Conservation (phyloP, 495 filamentous ascomycete species). For the Tetracladium setigerum region DNA sequence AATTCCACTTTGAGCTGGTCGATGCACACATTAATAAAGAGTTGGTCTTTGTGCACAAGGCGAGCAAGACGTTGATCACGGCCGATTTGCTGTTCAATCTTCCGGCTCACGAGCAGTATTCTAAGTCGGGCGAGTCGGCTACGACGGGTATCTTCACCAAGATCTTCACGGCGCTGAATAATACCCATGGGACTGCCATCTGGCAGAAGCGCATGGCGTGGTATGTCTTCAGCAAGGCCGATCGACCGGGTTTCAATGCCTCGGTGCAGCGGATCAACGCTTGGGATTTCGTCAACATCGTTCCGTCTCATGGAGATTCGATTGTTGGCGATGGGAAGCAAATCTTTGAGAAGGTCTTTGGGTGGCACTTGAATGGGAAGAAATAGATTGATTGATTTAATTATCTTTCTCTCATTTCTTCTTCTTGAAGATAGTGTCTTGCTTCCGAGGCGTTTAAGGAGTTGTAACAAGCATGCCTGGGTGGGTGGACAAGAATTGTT, state of each 20-base stretch:
- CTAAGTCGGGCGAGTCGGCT: constrained; percentile 42
- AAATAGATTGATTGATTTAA: constrained; percentile 17
- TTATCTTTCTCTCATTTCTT: no score
- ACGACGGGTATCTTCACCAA: constrained; percentile 54
- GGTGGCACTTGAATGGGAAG: constrained; percentile 66
- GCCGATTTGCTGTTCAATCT: constrained; percentile 91
- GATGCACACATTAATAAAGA: constrained; percentile 76
- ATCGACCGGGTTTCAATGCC: constrained; percentile 61
- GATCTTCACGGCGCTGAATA: constrained; percentile 52
- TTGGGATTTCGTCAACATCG: constrained; percentile 84
- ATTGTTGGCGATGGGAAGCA: constrained; percentile 70
- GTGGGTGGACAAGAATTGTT: no score
- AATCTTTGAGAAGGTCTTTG: constrained; percentile 74
- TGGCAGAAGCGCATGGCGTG: constrained; percentile 78
- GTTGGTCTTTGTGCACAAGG: constrained; percentile 78
- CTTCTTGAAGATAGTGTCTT: no score
- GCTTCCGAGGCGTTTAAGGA: no score
- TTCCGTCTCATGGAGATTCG: constrained; percentile 92
- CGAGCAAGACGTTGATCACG: constrained; percentile 74
- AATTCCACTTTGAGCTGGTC: constrained; percentile 85
- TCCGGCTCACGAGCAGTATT: constrained; percentile 81
- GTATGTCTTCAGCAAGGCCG: constrained; percentile 57
- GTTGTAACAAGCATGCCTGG: no score
- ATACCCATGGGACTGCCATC: constrained; percentile 53
- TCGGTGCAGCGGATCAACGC: constrained; percentile 57